Evolutionary conservation across 306 rosid genomes (phyloP).

Genomic region (Lathyrus aphaca): DNA sequence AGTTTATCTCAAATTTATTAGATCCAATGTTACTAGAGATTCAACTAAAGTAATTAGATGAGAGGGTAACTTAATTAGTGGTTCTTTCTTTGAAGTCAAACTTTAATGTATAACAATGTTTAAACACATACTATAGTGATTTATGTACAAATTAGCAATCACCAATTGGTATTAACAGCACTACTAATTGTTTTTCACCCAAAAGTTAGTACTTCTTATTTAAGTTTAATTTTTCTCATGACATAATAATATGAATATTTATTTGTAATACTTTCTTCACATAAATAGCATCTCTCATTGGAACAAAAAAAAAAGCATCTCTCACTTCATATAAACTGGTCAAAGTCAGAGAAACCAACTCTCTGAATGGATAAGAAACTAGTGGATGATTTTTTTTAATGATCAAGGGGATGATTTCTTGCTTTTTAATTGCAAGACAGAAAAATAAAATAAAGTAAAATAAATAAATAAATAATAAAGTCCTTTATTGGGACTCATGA

Average conservation of each 20-base stretch:
- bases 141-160: no score
- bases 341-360: slow-evolving; percentile 64
- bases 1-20: no score
- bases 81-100: no score
- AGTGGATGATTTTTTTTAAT: slow-evolving; percentile 26
- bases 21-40: no score
- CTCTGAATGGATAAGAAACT: slow-evolving; percentile 47
- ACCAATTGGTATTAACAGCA: no score
- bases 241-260: not conserved
- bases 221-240: not conserved
- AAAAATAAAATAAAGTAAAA: slow-evolving; percentile 42
- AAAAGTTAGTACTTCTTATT: not conserved
- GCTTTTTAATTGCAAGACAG: slow-evolving; percentile 43
- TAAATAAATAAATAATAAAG: not conserved
- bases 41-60: no score
- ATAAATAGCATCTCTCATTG: slow-evolving; percentile 34
- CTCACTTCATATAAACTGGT: slow-evolving; percentile 50
- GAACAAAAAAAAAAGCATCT: slow-evolving; percentile 21
- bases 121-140: no score
- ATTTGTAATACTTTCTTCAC: slow-evolving; percentile 7
- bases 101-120: no score
- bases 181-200: not conserved
- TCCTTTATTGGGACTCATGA: slow-evolving; percentile 78
- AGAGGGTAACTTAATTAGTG: no score
- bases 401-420: slow-evolving; percentile 37